Evolutionary conservation across 164 flowering plant genomes (phyloP).

Genomic region (Magnolia kwangsiensis): DNA sequence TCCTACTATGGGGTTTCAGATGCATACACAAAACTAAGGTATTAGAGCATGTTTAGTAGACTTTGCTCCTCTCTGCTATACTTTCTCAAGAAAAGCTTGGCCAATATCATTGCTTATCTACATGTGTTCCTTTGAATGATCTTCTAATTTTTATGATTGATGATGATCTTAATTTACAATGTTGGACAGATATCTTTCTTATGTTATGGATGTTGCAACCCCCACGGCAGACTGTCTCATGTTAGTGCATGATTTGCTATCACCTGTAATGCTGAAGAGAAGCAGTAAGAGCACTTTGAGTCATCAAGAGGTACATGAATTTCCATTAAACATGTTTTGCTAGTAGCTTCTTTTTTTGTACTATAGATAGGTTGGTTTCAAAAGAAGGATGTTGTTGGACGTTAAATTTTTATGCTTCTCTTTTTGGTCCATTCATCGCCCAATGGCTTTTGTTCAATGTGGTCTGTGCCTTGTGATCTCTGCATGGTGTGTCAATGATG

Average conservation of each 20-base stretch:
- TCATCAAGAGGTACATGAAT: conserved; percentile 80
- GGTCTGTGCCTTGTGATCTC: neutral
- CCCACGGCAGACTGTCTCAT: conserved; percentile 88
- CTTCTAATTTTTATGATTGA: conserved; percentile 9
- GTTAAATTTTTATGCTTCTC: neutral
- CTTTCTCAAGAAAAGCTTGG: neutral
- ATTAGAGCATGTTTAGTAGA: conserved; percentile 5
- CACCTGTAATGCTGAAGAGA: conserved; percentile 77
- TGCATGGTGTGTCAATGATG: neutral
- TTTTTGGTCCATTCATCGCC: neutral
- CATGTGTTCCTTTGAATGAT: conserved; percentile 1
- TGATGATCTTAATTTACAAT: conserved; percentile 1
- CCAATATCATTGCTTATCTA: neutral
- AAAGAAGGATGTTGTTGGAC: neutral
- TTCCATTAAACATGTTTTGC: neutral
- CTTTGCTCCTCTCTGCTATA: neutral
- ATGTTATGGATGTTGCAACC: conserved; percentile 95
- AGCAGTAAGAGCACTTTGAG: conserved; percentile 61
- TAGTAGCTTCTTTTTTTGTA: neutral
- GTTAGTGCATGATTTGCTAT: conserved; percentile 65
- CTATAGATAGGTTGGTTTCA: neutral
- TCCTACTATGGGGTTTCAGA: conserved; percentile 90
- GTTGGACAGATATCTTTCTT: conserved; percentile 73
- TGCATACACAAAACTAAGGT: conserved; percentile 86
- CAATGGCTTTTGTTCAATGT: neutral